Evolutionary conservation across 257 asterid species (phyloP), one percentile per base, ranked within the genome.

Genomic region (Cruciata laevipes): DNA sequence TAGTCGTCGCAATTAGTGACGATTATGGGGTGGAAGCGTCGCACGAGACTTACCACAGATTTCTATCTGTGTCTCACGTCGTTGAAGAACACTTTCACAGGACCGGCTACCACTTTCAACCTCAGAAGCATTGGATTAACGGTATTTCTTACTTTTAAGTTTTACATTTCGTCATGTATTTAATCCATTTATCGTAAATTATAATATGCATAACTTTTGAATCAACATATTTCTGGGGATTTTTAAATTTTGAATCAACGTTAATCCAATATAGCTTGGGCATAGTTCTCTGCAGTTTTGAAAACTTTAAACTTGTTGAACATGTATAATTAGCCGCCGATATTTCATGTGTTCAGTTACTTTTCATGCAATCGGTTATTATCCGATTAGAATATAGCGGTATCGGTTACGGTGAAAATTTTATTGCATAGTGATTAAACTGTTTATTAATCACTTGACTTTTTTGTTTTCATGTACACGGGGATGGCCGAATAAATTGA

Each of bases 381-480:
- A 27, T 27, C 30, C 30, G 30, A 27, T 27, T 27, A 27, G n/a
- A n/a, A n/a, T n/a, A n/a, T n/a, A n/a, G n/a, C n/a, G n/a, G n/a
- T n/a, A n/a, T n/a, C n/a, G n/a, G n/a, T 1, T 27, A 1, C 30
- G 1, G 30, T 27, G 30, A n/a, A n/a, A 27, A 27, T 27, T 27
- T 1, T 27, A 27, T 27, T 27, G 30, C 30, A 27, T 27, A 27
- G 9, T 67, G n/a, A n/a, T n/a, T n/a, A n/a, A n/a, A n/a, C n/a
- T n/a, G n/a, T n/a, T n/a, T n/a, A n/a, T n/a, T n/a, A 55, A 76
- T 23, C 17, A 59, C 49, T 7, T 71, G 6, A 14, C 6, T 31
- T 21, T 57, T 51, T 31, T 33, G 1, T 21, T 74, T 74, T 27
- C 83, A 78, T 75, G 77, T 35, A 56, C 30, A 0, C 9, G 16